These are phyloP conservation scores for Pezicula radicicola DNA, from an alignment of 2,329 filamentous ascomycete genomes.

Conservation along the genomic window DNA sequence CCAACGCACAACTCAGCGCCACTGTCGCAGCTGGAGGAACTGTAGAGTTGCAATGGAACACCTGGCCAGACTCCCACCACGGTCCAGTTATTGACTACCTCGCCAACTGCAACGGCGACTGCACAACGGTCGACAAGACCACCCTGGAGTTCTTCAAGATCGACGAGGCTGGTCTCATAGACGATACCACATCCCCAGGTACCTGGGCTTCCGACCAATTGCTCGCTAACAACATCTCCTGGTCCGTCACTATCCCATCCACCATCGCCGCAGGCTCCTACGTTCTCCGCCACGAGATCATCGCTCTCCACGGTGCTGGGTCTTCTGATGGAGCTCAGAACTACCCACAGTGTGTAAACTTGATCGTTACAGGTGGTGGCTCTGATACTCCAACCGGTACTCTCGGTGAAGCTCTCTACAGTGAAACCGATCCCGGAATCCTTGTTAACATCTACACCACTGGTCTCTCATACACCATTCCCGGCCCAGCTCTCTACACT, in stretches of 20 bases:
- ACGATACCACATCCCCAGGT: conserved; percentile 28
- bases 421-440: conserved; percentile 40
- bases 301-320: conserved; percentile 24
- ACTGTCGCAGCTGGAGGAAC: conserved; percentile 54
- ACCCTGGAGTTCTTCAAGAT: conserved; percentile 41
- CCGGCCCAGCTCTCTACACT: conserved; percentile 31
- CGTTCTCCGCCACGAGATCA: conserved; percentile 29
- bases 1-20: conserved; percentile 43
- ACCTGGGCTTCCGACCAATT: conserved; percentile 43
- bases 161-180: conserved; percentile 32
- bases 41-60: conserved; percentile 57
- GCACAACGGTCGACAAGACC: conserved; percentile 34
- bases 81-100: conserved; percentile 17
- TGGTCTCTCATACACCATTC: conserved; percentile 32
- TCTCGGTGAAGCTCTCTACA: conserved; percentile 20
- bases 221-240: conserved; percentile 50
- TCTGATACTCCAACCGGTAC: conserved; percentile 32
- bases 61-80: conserved; percentile 60
- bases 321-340: conserved; percentile 42
- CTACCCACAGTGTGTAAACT: conserved; percentile 49
- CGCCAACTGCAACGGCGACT: conserved; percentile 29
- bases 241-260: conserved; percentile 41
- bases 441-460: conserved; percentile 39
- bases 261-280: conserved; percentile 44
- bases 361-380: conserved; percentile 42